These are phyloP conservation scores for Saprolegnia diclina DNA, from an alignment of 352 stramenopile genomes.

Conservation along the genomic window DNA sequence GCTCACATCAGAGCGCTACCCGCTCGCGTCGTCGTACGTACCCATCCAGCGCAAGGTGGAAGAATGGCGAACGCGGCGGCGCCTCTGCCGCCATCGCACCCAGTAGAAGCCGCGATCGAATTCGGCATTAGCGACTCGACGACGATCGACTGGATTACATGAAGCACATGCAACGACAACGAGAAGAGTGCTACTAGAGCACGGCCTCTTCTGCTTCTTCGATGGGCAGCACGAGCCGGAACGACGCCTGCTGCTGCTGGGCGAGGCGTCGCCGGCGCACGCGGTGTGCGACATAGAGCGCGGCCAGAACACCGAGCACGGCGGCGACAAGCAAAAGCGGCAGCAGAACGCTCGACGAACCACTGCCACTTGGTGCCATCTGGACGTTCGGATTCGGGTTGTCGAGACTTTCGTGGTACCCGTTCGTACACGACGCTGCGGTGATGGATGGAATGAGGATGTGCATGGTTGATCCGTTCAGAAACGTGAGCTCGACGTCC, in stretches of 20 bases:
- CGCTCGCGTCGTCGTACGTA: too few species aligned
- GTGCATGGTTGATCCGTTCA: neutral
- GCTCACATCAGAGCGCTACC: too few species aligned
- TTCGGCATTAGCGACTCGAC: too few species aligned
- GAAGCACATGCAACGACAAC: too few species aligned
- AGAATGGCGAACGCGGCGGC: too few species aligned
- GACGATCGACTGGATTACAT: too few species aligned
- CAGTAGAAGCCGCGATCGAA: too few species aligned
- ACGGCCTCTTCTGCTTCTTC: neutral
- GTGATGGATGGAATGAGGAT: neutral
- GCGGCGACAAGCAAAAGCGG: neutral
- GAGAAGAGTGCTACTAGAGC: too few species aligned
- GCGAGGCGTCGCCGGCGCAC: neutral
- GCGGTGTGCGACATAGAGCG: neutral
- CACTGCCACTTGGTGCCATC: neutral
- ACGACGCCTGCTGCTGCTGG: neutral
- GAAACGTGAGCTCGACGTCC: neutral
- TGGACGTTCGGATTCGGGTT: neutral
- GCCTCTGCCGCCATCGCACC: too few species aligned
- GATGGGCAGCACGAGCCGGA: neutral
- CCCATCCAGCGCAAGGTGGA: too few species aligned
- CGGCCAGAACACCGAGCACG: neutral
- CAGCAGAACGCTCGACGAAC: neutral
- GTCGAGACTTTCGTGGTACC: neutral
- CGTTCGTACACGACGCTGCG: neutral